Conservation (phyloP, 108 stramenopile genomes). For the Nitzschia sp. region DNA sequence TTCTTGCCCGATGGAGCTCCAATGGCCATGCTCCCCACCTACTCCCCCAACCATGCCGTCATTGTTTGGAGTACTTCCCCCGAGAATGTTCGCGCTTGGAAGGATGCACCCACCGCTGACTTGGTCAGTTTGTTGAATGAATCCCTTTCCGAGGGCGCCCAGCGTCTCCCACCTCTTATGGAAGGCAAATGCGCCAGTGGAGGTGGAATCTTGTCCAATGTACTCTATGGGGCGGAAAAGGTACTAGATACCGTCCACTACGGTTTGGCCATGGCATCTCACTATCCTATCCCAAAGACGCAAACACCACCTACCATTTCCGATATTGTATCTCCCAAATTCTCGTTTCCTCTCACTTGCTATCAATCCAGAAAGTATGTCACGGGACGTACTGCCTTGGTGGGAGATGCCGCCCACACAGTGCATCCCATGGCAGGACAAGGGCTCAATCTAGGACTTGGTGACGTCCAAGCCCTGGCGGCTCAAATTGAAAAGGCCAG, state of each 20-base stretch:
- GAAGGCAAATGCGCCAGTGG: not conserved
- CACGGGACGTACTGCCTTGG: slow-evolving; percentile 62
- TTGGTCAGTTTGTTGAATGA: slow-evolving; percentile 59
- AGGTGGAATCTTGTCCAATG: slow-evolving; percentile 23
- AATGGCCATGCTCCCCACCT: slow-evolving; percentile 78
- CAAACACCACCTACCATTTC: slow-evolving; percentile 37
- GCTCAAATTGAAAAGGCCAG: slow-evolving; percentile 51
- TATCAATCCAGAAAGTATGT: slow-evolving; percentile 43
- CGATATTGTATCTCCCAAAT: slow-evolving; percentile 33
- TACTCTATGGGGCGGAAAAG: slow-evolving; percentile 45
- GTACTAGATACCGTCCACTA: slow-evolving; percentile 52
- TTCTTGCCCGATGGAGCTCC: slow-evolving; percentile 64
- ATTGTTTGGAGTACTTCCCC: slow-evolving; percentile 83
- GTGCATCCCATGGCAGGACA: slow-evolving; percentile 98
- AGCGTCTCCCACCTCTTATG: slow-evolving; percentile 43
- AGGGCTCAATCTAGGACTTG: slow-evolving; percentile 93
- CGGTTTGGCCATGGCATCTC: slow-evolving; percentile 49
- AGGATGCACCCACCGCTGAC: slow-evolving; percentile 25
- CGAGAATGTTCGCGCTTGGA: slow-evolving; percentile 46
- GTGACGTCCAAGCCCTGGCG: slow-evolving; percentile 71
- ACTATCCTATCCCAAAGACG: slow-evolving; percentile 30
- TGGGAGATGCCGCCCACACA: slow-evolving; percentile 96
- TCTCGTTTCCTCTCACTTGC: slow-evolving; percentile 58
- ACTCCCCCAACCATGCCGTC: slow-evolving; percentile 67
- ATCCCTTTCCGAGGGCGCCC: slow-evolving; percentile 63